Percentiles rank a stretch among this genome's conserved stretches.
phyloP scores from a whole-genome alignment of 306 rosid genomes.

The Erythrophleum fordii region DNA sequence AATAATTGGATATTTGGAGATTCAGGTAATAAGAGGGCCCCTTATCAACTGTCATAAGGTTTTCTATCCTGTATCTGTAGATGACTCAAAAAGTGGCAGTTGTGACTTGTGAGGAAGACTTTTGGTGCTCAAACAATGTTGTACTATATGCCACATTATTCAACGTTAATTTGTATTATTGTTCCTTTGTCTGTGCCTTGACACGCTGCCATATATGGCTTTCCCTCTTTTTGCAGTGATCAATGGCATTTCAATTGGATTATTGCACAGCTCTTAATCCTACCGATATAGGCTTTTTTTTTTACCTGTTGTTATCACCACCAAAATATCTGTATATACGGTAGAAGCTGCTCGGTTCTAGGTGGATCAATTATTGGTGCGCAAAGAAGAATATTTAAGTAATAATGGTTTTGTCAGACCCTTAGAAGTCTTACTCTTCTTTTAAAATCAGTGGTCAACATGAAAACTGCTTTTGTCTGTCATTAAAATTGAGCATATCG shows the following conservation, averaged over 20 bases:
- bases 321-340: background rate
- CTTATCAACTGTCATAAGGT: slow-evolving; percentile 38
- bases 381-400: slow-evolving; percentile 28
- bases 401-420: background rate
- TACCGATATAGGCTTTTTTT: background rate
- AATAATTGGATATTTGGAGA: slow-evolving; percentile 52
- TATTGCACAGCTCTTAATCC: background rate
- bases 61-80: slow-evolving; percentile 38
- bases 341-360: background rate
- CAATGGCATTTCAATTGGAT: background rate
- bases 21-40: slow-evolving; percentile 48
- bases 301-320: background rate
- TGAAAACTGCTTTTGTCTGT: background rate
- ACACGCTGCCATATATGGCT: slow-evolving; percentile 15
- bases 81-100: slow-evolving; percentile 55
- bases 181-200: slow-evolving; percentile 25
- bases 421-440: background rate
- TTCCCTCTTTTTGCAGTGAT: background rate
- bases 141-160: slow-evolving; percentile 37
- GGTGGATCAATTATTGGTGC: slow-evolving; percentile 47
- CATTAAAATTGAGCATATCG: slow-evolving; percentile 17
- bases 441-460: background rate
- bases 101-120: slow-evolving; percentile 43
- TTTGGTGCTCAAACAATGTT: slow-evolving; percentile 32
- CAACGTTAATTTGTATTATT: slow-evolving; percentile 45